Percentiles rank a stretch among this genome's conserved stretches.
phyloP scores from a whole-genome alignment of 495 filamentous ascomycete species.

The Rhizodiscina lignyota region DNA sequence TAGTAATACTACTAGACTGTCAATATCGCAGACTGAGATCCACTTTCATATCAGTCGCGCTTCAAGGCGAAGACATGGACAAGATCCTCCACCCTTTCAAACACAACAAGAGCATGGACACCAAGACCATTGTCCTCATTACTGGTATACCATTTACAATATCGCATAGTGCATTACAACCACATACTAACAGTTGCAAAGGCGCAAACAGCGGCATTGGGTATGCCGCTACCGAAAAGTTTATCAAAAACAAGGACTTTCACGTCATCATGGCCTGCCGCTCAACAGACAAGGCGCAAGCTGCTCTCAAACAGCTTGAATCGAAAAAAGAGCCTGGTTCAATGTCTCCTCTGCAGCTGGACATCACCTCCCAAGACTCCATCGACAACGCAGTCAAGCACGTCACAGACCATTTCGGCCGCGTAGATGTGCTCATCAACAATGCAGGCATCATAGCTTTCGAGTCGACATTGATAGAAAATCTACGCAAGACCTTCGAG shows the following conservation, averaged over 20 bases:
- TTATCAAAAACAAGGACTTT: constrained; percentile 15
- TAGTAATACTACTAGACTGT: too few relatives aligned
- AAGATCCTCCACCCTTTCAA: too few relatives aligned
- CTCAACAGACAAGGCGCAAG: constrained; percentile 15
- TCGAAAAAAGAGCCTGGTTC: constrained; percentile 27
- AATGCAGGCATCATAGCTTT: constrained; percentile 34
- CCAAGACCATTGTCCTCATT: too few relatives aligned
- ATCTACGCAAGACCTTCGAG: constrained; percentile 7
- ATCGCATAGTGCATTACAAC: too few relatives aligned
- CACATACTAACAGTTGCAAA: too few relatives aligned
- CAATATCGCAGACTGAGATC: too few relatives aligned
- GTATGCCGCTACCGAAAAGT: constrained; percentile 15
- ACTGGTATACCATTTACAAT: too few relatives aligned
- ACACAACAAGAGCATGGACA: too few relatives aligned
- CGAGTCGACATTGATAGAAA: too few relatives aligned
- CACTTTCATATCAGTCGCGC: too few relatives aligned
- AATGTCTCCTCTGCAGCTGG: constrained; percentile 37
- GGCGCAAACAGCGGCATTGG: constrained; percentile 25
- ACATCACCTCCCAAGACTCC: constrained; percentile 28
- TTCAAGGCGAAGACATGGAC: too few relatives aligned
- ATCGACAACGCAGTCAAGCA: constrained; percentile 29
- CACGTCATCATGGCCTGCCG: constrained; percentile 24
- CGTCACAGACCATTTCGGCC: constrained; percentile 25
- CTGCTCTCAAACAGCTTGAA: constrained; percentile 17
- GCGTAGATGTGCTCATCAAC: constrained; percentile 37